Percentiles rank a stretch among this genome's conserved stretches.
These are phyloP conservation scores for Hydrangea macrophylla DNA, from an alignment of 148 eudicot species.

Conservation along the genomic window DNA sequence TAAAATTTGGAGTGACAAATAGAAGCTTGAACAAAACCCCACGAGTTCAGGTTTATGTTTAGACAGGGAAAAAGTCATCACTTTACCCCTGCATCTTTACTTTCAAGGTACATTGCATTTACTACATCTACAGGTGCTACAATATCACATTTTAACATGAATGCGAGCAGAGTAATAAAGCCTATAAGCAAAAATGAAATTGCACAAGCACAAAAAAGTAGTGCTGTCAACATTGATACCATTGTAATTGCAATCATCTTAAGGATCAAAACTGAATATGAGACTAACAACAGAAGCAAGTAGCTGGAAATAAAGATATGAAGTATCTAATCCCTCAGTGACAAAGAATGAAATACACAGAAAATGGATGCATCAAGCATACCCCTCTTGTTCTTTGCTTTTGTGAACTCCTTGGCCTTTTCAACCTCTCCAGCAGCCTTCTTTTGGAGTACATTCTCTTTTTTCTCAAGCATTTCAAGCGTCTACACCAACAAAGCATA, in stretches of 20 bases:
- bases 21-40: too few species aligned
- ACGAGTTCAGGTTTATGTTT: too few species aligned
- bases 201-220: background rate
- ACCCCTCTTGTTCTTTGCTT: conserved; percentile 45
- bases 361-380: background rate
- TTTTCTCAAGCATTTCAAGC: conserved; percentile 48
- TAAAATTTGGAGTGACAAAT: too few species aligned
- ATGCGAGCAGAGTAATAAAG: background rate
- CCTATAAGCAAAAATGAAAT: background rate
- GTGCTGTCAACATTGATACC: too few species aligned
- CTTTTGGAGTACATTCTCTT: conserved; percentile 39
- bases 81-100: conserved; percentile 4
- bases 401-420: conserved; percentile 46
- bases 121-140: background rate
- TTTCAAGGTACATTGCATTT: too few species aligned
- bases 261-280: too few species aligned
- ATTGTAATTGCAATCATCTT: background rate
- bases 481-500: too few species aligned
- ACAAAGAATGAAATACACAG: too few species aligned
- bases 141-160: background rate
- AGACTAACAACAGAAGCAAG: too few species aligned
- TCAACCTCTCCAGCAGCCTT: conserved; percentile 44
- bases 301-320: too few species aligned
- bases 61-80: background rate
- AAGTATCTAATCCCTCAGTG: background rate